phyloP scores from a whole-genome alignment of 768 basidiomycete genomes.

The Trametes cinnabarina region DNA sequence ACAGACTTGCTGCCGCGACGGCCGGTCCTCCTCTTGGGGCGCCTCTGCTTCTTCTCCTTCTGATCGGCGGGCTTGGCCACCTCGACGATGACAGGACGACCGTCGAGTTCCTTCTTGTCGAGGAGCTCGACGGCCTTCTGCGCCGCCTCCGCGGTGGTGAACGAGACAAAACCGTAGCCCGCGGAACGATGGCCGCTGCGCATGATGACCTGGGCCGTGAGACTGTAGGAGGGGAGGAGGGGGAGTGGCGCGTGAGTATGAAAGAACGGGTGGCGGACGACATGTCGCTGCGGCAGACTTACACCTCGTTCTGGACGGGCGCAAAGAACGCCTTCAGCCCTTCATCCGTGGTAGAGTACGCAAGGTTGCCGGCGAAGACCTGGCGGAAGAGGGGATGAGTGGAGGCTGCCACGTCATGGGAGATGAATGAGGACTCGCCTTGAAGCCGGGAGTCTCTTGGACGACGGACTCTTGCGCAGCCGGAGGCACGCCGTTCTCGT shows the following conservation, averaged over 20 bases:
- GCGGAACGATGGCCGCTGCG: slow-evolving; percentile 76
- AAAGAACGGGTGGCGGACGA: not conserved
- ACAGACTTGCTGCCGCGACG: slow-evolving; percentile 86
- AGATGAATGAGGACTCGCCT: slow-evolving; percentile 45
- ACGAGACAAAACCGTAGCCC: slow-evolving; percentile 91
- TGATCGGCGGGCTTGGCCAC: slow-evolving; percentile 88
- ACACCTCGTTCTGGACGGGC: slow-evolving; percentile 86
- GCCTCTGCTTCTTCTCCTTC: slow-evolving; percentile 82
- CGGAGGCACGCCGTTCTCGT: slow-evolving; percentile 82
- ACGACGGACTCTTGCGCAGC: slow-evolving; percentile 62
- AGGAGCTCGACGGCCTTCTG: slow-evolving; percentile 83
- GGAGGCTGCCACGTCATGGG: slow-evolving; percentile 30
- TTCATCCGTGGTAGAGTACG: slow-evolving; percentile 91
- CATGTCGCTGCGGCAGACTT: slow-evolving; percentile 36
- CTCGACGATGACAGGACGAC: slow-evolving; percentile 87
- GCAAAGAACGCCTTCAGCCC: slow-evolving; percentile 94
- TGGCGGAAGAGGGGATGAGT: slow-evolving; percentile 31
- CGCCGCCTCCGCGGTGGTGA: slow-evolving; percentile 77
- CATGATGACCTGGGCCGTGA: slow-evolving; percentile 83
- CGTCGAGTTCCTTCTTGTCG: slow-evolving; percentile 86
- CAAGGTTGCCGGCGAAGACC: slow-evolving; percentile 96
- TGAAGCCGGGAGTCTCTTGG: slow-evolving; percentile 78
- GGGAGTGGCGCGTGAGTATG: slow-evolving; percentile 15
- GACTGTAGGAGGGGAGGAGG: slow-evolving; percentile 40
- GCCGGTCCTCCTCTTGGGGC: slow-evolving; percentile 72